Evolutionary conservation across 176 grass and related monocot genomes (phyloP), one percentile per base, ranked within the genome.

Genomic region (Eleusine indica): DNA sequence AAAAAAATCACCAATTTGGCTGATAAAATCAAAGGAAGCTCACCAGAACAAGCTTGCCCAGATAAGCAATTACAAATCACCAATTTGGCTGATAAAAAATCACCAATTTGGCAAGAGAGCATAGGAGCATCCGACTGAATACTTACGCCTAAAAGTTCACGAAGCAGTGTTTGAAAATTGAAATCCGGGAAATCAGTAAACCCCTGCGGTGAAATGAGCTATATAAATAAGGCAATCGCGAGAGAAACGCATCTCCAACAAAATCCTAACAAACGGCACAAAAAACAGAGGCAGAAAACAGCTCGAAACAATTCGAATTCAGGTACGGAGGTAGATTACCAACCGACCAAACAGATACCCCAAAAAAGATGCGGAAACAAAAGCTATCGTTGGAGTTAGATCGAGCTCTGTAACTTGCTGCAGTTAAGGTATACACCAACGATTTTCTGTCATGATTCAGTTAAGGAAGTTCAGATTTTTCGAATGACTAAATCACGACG

Each of bases 261-360:
- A 56, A 63, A 30, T 70, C 46, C 77, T 69, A 53, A 43, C 51
- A 76, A 80, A 75, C 30, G 81, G 68, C 68, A 66, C 25, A 1
- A 14, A 35, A 3, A 41, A 4, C n/a, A 21, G 54, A 29, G n/a
- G n/a, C 13, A 38, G 17, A 44, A 15, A 81, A 35, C n/a, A 39
- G 21, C 38, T 35, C 17, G 1, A 80, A 80, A 69, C 42, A 32
- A 52, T 72, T 83, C 57, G 41, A 83, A 88, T 17, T 54, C 22
- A 5, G 58, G 70, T 13, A 46, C 39, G 14, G 37, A 28, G 46
- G 68, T 37, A 56, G 86, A 78, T 83, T 32, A 56, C 57, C 80
- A 83, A 78, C 80, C 0, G 46, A 46, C 8, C 41, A 10, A 76
- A 80, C 77, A 73, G 79, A 80, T 44, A 10, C 63, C 54, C 66